Percentiles rank a stretch among this genome's conserved stretches.
These are phyloP conservation scores for Mycena pura DNA, from an alignment of 768 basidiomycete species.

Conservation along the genomic window DNA sequence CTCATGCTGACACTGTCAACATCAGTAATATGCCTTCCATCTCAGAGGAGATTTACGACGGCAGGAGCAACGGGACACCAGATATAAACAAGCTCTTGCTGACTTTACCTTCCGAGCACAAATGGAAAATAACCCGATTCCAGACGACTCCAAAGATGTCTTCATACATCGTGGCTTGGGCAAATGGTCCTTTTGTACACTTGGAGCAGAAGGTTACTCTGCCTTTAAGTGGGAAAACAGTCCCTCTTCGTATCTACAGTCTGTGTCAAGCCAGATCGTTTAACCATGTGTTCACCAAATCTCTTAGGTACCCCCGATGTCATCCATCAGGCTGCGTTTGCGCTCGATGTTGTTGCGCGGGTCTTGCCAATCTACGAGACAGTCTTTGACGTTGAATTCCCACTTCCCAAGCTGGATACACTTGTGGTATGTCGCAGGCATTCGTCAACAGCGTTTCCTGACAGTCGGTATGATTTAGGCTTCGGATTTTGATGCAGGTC, in stretches of 20 bases:
- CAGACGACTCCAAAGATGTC: conserved; percentile 86
- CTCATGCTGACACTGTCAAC: conserved; percentile 75
- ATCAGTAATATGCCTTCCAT: conserved; percentile 87
- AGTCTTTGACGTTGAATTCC: conserved; percentile 91
- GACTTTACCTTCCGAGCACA: conserved; percentile 43
- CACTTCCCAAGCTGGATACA: conserved; percentile 94
- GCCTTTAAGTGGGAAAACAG: conserved; percentile 77
- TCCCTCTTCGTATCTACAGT: conserved; percentile 84
- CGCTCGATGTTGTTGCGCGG: conserved; percentile 83
- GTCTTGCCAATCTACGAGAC: conserved; percentile 92
- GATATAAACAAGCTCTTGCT: conserved; percentile 51
- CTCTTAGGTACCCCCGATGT: conserved; percentile 75
- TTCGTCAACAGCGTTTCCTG: not conserved
- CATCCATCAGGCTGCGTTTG: conserved; percentile 85
- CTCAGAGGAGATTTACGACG: conserved; percentile 59
- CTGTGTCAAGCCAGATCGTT: not conserved
- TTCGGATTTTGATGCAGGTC: conserved; percentile 87
- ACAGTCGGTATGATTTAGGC: conserved; percentile 48
- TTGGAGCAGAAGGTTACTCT: conserved; percentile 80
- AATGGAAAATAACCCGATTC: conserved; percentile 88
- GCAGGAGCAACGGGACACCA: conserved; percentile 37
- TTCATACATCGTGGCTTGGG: conserved; percentile 87
- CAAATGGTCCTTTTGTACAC: conserved; percentile 79
- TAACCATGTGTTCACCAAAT: conserved; percentile 7
- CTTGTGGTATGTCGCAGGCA: conserved; percentile 63